These are phyloP conservation scores for Pueraria montana DNA, from an alignment of 306 rosid genomes.

Conservation along the genomic window DNA sequence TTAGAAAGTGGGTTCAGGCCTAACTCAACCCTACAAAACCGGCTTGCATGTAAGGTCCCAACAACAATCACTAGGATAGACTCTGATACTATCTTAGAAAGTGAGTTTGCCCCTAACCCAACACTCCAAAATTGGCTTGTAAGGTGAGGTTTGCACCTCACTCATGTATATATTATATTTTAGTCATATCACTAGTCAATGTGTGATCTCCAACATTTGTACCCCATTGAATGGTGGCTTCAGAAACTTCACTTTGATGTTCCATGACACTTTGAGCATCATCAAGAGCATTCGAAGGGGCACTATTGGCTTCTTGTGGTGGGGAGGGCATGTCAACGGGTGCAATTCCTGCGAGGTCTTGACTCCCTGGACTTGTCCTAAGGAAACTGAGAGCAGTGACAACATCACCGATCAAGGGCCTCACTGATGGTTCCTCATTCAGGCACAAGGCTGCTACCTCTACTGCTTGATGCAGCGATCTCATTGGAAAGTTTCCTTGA, in stretches of 20 bases:
- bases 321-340: constrained; percentile 53
- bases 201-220: no score
- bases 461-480: constrained; percentile 83
- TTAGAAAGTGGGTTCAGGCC: no score
- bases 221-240: constrained; percentile 97
- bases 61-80: no score
- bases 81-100: no score
- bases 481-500: constrained; percentile 58
- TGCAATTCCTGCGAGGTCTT: not conserved
- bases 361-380: constrained; percentile 47
- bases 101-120: no score
- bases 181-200: no score
- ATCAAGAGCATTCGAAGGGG: constrained; percentile 32
- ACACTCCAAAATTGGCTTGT: no score
- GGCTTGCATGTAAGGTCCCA: no score
- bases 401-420: constrained; percentile 84
- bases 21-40: no score
- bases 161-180: no score
- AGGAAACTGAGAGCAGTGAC: constrained; percentile 90
- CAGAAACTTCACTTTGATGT: constrained; percentile 80
- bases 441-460: constrained; percentile 98
- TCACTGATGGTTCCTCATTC: constrained; percentile 77
- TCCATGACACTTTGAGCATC: constrained; percentile 52
- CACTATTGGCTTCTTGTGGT: constrained; percentile 12
- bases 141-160: no score